Evolutionary conservation across 192 early-diverging fungal species (phyloP), one percentile per base, ranked within the genome.

Genomic region (Backusella psychrophila): DNA sequence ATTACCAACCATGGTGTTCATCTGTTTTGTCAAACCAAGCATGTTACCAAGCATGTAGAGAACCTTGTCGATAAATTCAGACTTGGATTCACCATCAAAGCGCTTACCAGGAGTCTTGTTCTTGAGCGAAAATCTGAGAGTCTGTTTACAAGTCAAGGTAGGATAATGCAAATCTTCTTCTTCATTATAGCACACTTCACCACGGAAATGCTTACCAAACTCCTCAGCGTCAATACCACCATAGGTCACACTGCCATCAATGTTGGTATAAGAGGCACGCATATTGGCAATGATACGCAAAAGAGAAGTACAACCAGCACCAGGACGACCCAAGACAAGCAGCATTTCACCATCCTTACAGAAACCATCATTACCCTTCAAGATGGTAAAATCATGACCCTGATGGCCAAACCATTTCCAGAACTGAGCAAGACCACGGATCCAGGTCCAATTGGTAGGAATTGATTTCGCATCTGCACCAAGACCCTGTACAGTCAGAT

Each of bases 81-180:
- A 76, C 35, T 85, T 83, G 5, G 81, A 63, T 69, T 88, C 83
- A 44, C 81, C 81, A 3, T 82, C 81, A 53, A 91, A 73, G 42
- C 86, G 86, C 44, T 52, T 80, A 46, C 88, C 86, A 38, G 90
- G 90, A 38, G 86, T 93, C 75, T 91, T 91, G 85, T 88, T 93
- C 76, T 90, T 85, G 56, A 94, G 82, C 1, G 93, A 93, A 80
- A 92, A 93, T 41, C 90, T 85, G 14, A 94, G 85, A 19, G 93
- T 96, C 80, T 94, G 88, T 52, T 91, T 88, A 17, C 93, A 90
- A 7, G 93, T 93, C 78, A 95, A 73, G 19, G 91, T 92, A 7
- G 93, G 90, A 78, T 88, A 93, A 76, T 96, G 93, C 38, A 88
- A 84, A 72, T 94, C 93, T 77, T 92, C 91, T 85, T 96, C 95